Base-by-base conservation (phyloP, 1,284 basidiomycete species). In the Boletus sp. region DNA sequence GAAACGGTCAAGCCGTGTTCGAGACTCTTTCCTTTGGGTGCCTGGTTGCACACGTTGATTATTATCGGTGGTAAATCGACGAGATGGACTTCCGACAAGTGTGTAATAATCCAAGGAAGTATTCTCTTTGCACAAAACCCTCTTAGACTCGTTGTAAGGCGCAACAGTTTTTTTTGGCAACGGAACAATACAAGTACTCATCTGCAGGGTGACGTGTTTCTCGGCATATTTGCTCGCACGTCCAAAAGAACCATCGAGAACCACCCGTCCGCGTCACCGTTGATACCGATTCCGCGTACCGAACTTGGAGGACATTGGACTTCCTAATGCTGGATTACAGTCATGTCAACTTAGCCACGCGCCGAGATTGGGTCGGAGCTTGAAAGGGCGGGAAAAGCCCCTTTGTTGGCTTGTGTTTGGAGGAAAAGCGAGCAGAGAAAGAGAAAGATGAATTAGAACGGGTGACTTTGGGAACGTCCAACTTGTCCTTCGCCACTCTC, bases 391-490 rank as follows among this genome's bases (percentile, higher is more conserved):
- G 68, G 46, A 64, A 60, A 65, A 52, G 25, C 64, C 69, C 68
- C 58, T 71, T 74, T 71, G 67, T 70, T 70, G 69, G 67, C 44
- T 27, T 31, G 59, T 70, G 62, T 70, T 70, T 70, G 71, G 65
- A 23, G 54, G 64, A 30, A 55, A 49, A 61, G 64, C 13, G 63
- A 56, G 55, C 51, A 60, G 57, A 50, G 65, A 53, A 55, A 64
- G 60, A 55, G 62, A 52, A 19, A 56, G 55, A 63, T 61, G 56
- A 62, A 65, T 53, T 54, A 43, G 53, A 43, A 43, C 59, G 60
- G 53, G 61, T 47, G 51, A 69, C 66, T 67, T 67, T 71, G 61
- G 58, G 21, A 69, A 65, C 68, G 52, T 68, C 61, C 59, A 65
- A 50, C 66, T 70, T 61, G 64, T 71, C 56, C 63, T 63, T 64